Base-by-base conservation (phyloP, 495 filamentous ascomycete species). In the Penicillium turbatum region DNA sequence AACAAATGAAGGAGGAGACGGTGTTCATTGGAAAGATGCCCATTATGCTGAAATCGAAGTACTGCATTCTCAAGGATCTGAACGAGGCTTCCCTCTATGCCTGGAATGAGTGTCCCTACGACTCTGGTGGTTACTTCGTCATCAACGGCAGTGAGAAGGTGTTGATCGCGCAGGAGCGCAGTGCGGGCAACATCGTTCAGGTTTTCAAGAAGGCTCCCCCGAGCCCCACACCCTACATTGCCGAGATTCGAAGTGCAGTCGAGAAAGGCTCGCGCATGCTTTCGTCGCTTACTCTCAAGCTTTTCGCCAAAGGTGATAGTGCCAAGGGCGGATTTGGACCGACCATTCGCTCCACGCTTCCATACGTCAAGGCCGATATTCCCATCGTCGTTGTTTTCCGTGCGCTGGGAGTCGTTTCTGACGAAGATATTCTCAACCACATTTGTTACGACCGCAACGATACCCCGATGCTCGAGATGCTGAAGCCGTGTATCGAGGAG, bases 61-160 rank as follows among this genome's bases (percentile, higher is more conserved):
- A 92, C 58, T 99, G 93, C 74, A 86, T 90, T 46, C 72, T 99
- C 56, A 86, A 86, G 61, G 84, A 87, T 52, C 78, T 92, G 60
- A 79, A 79, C 45, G 92, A 97, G 54, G 82, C 89, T 47, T 82
- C 86, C 15, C 78, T 97, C 1, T 96, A 92, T 63, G 76, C 84
- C 10, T 84, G 89, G 70, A 92, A 92, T 64, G 93, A 99, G 71
- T 99, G 93, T 51, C 93, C 95, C 0, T 97, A 95, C 68, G 93
- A 99, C 64, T 92, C 93, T 58, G 93, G 93, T 43, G 93, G 93
- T 51, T 99, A 99, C 60, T 99, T 99, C 69, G 86, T 99, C 55
- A 97, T 99, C 74, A 99, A 97, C 72, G 93, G 93, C n/a, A 93
- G 89, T 67, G 93, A 99, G 68, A 99, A 99, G 79, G 93, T 99